Percentiles rank a stretch among this genome's conserved stretches.
Conservation (phyloP, 1,139 yeast species). For the Candida freyschussii region DNA sequence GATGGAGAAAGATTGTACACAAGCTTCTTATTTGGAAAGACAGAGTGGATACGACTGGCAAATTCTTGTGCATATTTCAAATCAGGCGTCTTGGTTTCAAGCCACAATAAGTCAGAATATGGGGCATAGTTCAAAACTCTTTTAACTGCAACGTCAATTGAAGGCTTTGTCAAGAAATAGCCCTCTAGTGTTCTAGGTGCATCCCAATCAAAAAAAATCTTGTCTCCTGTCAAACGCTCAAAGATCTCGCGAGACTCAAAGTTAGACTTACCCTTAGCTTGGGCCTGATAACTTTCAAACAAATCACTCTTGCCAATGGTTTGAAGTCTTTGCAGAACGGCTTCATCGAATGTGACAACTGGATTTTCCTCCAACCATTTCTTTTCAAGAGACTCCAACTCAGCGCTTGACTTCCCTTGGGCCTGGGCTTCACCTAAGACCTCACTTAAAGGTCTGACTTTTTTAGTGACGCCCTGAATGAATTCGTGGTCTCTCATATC, state of each 20-base stretch:
- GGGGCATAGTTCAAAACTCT: conserved; percentile 52
- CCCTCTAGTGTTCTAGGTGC: conserved; percentile 57
- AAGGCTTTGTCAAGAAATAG: conserved; percentile 42
- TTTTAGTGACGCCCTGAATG: conserved; percentile 42
- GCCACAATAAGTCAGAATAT: conserved; percentile 53
- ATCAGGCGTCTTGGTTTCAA: conserved; percentile 54
- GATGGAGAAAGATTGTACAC: conserved; percentile 57
- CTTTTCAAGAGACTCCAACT: conserved; percentile 35
- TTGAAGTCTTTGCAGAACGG: conserved; percentile 31
- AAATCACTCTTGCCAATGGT: conserved; percentile 30
- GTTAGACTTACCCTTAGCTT: conserved; percentile 28
- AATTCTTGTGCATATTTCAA: conserved; percentile 45
- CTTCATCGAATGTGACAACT: conserved; percentile 46
- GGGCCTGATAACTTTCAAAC: conserved; percentile 28
- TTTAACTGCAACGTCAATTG: conserved; percentile 50
- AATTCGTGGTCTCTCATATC: conserved; percentile 55
- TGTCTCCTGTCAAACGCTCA: conserved; percentile 28
- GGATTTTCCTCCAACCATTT: conserved; percentile 42
- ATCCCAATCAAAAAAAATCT: conserved; percentile 49
- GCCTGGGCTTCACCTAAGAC: conserved; percentile 41
- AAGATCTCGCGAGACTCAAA: conserved; percentile 33
- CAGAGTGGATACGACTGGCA: conserved; percentile 41
- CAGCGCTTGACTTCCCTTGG: conserved; percentile 32
- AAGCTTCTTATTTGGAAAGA: conserved; percentile 48
- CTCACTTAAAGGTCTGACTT: conserved; percentile 42